Base-by-base conservation (phyloP, 2,329 filamentous ascomycete species). In the Alternaria brassicae region DNA sequence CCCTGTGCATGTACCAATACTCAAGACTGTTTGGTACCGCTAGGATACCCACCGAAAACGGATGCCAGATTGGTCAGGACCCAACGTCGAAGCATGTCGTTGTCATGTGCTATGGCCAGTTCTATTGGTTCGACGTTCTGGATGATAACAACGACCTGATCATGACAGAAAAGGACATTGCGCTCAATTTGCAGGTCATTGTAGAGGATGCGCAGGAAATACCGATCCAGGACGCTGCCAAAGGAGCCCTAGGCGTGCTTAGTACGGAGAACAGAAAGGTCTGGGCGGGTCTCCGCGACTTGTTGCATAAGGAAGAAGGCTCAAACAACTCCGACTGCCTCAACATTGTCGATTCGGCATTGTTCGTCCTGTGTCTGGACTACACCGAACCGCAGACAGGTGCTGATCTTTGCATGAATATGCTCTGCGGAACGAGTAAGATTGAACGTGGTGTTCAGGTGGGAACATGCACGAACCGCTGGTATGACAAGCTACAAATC, bases 401-500 rank as follows among this genome's bases (percentile, higher is more conserved):
- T 1, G 89, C 92, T 0, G 91, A 92, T 30, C 86, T 98, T n/a
- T 97, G 93, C 78, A 93, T 92, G 75, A 99, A 98, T 78, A 98
- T 99, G 94, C 90, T 99, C 12, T 98, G 95, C 72, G 95, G 95
- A 42, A 96, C 93, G 0, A 97, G 90, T 69, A 89, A 95, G 72
- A 89, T 98, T 12, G 91, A 96, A 72, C 91, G 90, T 74, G 95
- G 95, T 4, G 91, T 99, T 2, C 95, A 99, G 79, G 93, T 97
- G 42, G 95, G 95, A 28, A 98, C 95, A 2, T 99, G 95, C 80
- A 97, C 94, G 13, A 99, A 99, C 78, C 86, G 95, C 62, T 99
- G 95, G 95, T 99, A 99, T 74, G 95, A 99, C 81, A 99, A 99
- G 81, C 84, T 99, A 47, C 95, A 99, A 76, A 97, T 99, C 63